Conservation (phyloP, 2,329 filamentous ascomycete genomes). For the Cladosporium sp. region DNA sequence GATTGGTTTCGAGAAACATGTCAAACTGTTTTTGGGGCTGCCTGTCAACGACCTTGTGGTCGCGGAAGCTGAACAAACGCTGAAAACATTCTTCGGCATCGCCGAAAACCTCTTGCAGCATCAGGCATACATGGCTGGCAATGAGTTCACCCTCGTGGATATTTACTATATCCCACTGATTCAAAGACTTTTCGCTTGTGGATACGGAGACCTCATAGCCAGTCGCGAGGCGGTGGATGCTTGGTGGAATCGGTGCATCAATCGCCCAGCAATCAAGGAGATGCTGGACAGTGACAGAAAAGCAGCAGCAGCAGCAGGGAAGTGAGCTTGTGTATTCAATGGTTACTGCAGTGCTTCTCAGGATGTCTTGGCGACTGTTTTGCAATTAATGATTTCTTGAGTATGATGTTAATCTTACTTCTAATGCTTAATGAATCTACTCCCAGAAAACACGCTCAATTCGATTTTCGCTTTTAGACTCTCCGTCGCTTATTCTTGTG, state of each 20-base stretch:
- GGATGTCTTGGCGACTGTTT: no score
- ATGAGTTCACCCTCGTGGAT: slow-evolving; percentile 42
- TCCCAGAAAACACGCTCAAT: no score
- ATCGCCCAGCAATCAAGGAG: no score
- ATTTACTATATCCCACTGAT: slow-evolving; percentile 38
- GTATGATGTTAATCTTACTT: no score
- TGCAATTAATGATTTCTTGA: no score
- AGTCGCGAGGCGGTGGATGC: not conserved
- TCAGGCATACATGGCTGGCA: slow-evolving; percentile 43
- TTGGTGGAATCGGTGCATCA: not conserved
- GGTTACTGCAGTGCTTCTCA: no score
- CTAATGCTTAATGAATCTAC: no score
- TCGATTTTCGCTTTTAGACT: no score
- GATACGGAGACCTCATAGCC: not conserved
- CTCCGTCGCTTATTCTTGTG: not conserved
- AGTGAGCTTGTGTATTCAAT: no score
- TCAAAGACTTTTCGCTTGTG: slow-evolving; percentile 2
- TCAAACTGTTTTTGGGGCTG: slow-evolving; percentile 42
- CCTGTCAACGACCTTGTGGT: slow-evolving; percentile 41
- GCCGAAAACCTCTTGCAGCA: slow-evolving; percentile 38
- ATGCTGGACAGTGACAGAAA: no score
- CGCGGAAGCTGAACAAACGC: slow-evolving; percentile 32
- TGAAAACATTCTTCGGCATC: slow-evolving; percentile 43
- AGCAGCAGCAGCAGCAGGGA: no score
- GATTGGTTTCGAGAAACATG: slow-evolving; percentile 45